A percentile compares a stretch with the other conserved stretches of the same genome.
Conservation (phyloP, 2,329 filamentous ascomycete species). For the Neoascochyta sp. region DNA sequence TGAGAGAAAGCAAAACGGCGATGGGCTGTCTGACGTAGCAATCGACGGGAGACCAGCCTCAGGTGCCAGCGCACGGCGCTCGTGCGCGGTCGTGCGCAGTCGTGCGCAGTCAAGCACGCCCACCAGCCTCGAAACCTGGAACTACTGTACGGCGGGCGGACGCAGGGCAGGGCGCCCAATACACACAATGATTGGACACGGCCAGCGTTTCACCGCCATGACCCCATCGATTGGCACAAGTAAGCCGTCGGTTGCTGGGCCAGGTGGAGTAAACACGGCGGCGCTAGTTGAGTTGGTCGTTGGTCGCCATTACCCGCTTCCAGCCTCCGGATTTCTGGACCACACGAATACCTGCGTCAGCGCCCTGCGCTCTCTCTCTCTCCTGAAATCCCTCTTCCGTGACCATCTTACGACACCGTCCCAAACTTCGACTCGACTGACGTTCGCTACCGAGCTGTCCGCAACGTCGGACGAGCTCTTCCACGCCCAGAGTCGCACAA, state of each 20-base stretch:
- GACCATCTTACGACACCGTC: too few species aligned
- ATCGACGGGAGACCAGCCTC: slow-evolving; percentile 4
- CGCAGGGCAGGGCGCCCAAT: slow-evolving; percentile 2
- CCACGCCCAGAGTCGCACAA: slow-evolving; percentile 12
- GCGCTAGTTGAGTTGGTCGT: slow-evolving; percentile 21
- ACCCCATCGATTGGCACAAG: slow-evolving; percentile 15
- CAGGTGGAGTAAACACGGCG: slow-evolving; percentile 21
- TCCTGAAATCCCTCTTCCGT: not conserved
- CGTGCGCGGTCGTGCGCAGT: too few species aligned
- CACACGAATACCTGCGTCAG: slow-evolving; percentile 11
- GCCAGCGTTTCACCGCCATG: slow-evolving; percentile 18
- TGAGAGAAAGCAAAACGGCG: too few species aligned
- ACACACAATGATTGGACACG: slow-evolving; percentile 17
- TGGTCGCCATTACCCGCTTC: slow-evolving; percentile 15
- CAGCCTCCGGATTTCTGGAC: slow-evolving; percentile 12
- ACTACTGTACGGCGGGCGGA: too few species aligned
- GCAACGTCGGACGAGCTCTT: slow-evolving; percentile 32
- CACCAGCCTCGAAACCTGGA: slow-evolving; percentile 7
- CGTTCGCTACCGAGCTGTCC: slow-evolving; percentile 29
- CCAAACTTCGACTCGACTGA: slow-evolving; percentile 25
- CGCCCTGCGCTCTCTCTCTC: too few species aligned
- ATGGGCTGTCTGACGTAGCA: slow-evolving; percentile 10
- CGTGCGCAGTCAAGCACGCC: too few species aligned
- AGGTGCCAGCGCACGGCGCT: slow-evolving; percentile 8
- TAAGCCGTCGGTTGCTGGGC: slow-evolving; percentile 19